Conservation (phyloP, 2,329 filamentous ascomycete genomes). For the Samsoniella hepiali region DNA sequence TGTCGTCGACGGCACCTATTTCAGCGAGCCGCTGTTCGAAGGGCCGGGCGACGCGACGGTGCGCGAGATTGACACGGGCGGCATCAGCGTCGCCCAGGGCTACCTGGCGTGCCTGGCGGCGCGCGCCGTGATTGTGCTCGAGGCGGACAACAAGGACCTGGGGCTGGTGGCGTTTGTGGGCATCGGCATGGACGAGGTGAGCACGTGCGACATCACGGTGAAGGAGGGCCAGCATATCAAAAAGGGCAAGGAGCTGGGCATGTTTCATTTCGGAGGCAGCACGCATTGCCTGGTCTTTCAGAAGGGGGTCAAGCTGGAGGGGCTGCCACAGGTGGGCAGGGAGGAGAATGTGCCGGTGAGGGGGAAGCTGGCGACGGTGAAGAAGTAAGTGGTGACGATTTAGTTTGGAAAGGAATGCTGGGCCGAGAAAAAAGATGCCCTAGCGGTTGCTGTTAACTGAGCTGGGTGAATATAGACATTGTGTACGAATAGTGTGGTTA, state of each 20-base stretch:
- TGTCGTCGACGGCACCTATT: constrained; percentile 64
- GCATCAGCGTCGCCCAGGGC: constrained; percentile 54
- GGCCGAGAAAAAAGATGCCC: too few relatives aligned
- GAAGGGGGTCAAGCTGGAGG: constrained; percentile 48
- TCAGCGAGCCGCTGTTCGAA: constrained; percentile 53
- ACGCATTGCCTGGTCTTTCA: constrained; percentile 67
- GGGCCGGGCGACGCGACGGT: constrained; percentile 28
- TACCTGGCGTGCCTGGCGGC: constrained; percentile 67
- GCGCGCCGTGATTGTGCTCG: constrained; percentile 65
- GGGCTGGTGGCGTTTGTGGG: constrained; percentile 68
- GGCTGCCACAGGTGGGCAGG: constrained; percentile 35
- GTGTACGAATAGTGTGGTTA: not conserved
- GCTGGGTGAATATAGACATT: too few relatives aligned
- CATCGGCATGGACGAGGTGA: constrained; percentile 76
- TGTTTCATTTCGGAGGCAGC: constrained; percentile 77
- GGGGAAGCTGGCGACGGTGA: constrained; percentile 32
- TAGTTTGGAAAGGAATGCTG: not conserved
- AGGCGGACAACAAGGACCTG: constrained; percentile 64
- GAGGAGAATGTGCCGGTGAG: constrained; percentile 40
- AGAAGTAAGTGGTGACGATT: not conserved
- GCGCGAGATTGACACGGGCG: constrained; percentile 38
- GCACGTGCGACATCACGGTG: constrained; percentile 68
- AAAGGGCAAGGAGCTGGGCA: constrained; percentile 68
- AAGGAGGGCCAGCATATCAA: constrained; percentile 60
- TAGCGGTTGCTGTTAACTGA: too few relatives aligned